phyloP scores from a whole-genome alignment of 2,329 filamentous ascomycete species.

The Penicillium sp. region DNA sequence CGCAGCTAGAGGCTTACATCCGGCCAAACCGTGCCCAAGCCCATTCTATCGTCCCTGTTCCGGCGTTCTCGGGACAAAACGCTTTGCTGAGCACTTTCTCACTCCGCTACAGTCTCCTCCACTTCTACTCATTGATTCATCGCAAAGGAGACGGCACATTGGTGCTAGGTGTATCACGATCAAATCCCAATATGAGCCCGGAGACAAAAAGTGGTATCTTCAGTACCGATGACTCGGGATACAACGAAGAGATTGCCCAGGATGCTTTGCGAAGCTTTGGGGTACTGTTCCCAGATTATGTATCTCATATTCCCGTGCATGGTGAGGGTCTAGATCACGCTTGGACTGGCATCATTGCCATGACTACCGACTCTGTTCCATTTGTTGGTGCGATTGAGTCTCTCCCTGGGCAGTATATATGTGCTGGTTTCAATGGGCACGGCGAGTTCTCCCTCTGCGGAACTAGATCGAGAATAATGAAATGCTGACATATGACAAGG shows the following conservation, averaged over 20 bases:
- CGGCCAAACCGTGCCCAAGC: slow-evolving; percentile 49
- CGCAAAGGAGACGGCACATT: slow-evolving; percentile 45
- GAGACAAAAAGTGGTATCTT: slow-evolving; percentile 32
- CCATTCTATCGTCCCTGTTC: slow-evolving; percentile 45
- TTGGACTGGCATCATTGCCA: slow-evolving; percentile 51
- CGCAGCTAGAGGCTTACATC: slow-evolving; percentile 30
- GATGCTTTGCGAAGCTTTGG: slow-evolving; percentile 41
- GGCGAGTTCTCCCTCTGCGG: slow-evolving; percentile 24
- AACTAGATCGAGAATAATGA: not conserved
- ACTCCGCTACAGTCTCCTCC: slow-evolving; percentile 47
- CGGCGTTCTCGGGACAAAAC: slow-evolving; percentile 36
- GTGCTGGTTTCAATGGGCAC: slow-evolving; percentile 53
- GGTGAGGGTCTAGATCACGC: slow-evolving; percentile 49
- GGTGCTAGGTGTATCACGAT: slow-evolving; percentile 46
- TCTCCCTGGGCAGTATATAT: slow-evolving; percentile 48
- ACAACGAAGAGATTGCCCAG: slow-evolving; percentile 42
- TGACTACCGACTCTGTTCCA: slow-evolving; percentile 50
- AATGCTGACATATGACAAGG: slow-evolving; percentile 15
- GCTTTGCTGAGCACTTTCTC: slow-evolving; percentile 45
- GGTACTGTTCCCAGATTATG: slow-evolving; percentile 34
- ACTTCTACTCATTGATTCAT: slow-evolving; percentile 54
- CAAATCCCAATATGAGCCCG: slow-evolving; percentile 41
- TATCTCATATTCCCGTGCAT: slow-evolving; percentile 21
- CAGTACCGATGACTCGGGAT: slow-evolving; percentile 42
- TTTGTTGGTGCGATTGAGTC: slow-evolving; percentile 46